Evolutionary conservation across 768 basidiomycete genomes (phyloP), one percentile per base, ranked within the genome.

Genomic region (Collybia sordida): DNA sequence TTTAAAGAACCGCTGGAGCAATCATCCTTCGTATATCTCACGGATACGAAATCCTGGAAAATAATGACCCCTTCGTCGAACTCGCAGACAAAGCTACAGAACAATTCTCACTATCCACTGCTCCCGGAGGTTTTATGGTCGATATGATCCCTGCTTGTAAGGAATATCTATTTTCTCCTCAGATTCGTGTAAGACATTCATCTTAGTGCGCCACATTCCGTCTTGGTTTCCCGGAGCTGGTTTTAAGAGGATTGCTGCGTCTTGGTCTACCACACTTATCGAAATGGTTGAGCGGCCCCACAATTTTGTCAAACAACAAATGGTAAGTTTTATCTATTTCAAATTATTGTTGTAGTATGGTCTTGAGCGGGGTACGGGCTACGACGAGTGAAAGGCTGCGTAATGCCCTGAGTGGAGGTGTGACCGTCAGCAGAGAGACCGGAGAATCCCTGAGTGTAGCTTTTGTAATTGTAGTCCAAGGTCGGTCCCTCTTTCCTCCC

Each of bases 341-440:
- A n/a, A n/a, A n/a, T n/a, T n/a, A n/a, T n/a, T n/a, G n/a, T n/a
- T n/a, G n/a, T n/a, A 69, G 71, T 11, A 77, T 86, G 36, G 84
- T 99, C 9, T 75, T 98, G 55, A 82, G 79, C 41, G 73, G 83
- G 37, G 86, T 98, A 52, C 80, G 81, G 59, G 79, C 82, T 12
- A 92, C 88, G 19, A 98, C 94, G 0, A 96, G 96, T 22, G 96
- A 96, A 1, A 75, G 86, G 46, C 77, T 99, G 39, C 81, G 92
- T 56, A 76, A 91, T 51, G 85, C 86, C 0, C 62, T 93, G 63
- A 85, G 80, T 46, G 96, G 96, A 49, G 94, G 96, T 40, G 93
- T 95, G 0, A 84, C 93, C 3, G 72, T 99, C 58, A 87, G 85
- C 49, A 72, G 65, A 38, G 90, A 90, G 59, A 98, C 96, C 0